Evolutionary conservation across 2,329 filamentous ascomycete species (phyloP).

Genomic region (Calcarisporium arbuscula): DNA sequence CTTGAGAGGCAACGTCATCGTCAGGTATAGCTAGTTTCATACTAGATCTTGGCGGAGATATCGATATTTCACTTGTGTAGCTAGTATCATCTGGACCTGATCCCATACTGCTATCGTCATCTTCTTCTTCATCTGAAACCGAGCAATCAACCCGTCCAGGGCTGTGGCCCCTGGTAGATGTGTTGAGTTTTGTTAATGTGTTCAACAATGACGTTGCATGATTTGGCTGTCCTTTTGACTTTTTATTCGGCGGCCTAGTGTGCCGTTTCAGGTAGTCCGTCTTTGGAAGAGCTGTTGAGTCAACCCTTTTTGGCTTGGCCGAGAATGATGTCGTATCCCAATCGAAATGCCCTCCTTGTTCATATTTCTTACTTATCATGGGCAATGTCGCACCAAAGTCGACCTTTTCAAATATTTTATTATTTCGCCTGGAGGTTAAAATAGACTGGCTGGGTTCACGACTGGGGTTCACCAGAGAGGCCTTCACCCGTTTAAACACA

Average conservation of each 20-base stretch:
- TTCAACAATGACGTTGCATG: slow-evolving; percentile 19
- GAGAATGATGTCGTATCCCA: slow-evolving; percentile 26
- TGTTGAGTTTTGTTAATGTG: slow-evolving; percentile 19
- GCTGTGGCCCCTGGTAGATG: slow-evolving; percentile 21
- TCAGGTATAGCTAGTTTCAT: slow-evolving; percentile 35
- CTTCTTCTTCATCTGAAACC: slow-evolving; percentile 39
- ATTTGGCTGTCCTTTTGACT: slow-evolving; percentile 20
- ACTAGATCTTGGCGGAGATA: slow-evolving; percentile 43
- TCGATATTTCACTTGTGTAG: slow-evolving; percentile 41
- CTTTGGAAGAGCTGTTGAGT: slow-evolving; percentile 32
- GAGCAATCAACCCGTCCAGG: slow-evolving; percentile 29
- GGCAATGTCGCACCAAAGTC: slow-evolving; percentile 47
- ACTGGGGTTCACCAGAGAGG: slow-evolving; percentile 30
- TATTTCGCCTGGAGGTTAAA: slow-evolving; percentile 25
- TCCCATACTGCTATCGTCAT: slow-evolving; percentile 42
- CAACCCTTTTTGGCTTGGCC: slow-evolving; percentile 21
- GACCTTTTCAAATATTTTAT: slow-evolving; percentile 48
- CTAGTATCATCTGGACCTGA: slow-evolving; percentile 53
- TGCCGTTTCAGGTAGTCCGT: slow-evolving; percentile 44
- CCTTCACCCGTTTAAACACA: slow-evolving; percentile 51
- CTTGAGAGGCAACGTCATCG: slow-evolving; percentile 48
- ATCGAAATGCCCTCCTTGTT: slow-evolving; percentile 48
- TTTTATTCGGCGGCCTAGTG: slow-evolving; percentile 33
- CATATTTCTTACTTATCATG: slow-evolving; percentile 52
- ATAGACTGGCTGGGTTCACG: slow-evolving; percentile 14